A percentile compares a stretch with the other conserved stretches of the same genome.
These are phyloP conservation scores for Diaporthe longicolla DNA, from an alignment of 2,329 filamentous ascomycete species.

Conservation along the genomic window DNA sequence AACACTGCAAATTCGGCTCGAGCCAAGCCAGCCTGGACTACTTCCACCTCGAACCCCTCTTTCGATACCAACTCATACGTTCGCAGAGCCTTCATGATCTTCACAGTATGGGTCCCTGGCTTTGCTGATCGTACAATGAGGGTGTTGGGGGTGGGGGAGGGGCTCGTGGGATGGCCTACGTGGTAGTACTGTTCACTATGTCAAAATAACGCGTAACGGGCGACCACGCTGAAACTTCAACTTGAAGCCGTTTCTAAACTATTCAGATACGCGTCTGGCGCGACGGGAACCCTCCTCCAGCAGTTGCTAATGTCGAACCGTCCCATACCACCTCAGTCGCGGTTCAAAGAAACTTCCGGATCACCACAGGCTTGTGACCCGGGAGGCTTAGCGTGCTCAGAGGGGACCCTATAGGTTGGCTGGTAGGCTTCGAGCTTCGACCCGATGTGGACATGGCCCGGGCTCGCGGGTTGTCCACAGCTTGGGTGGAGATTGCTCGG, in stretches of 20 bases:
- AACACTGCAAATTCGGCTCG: too few species aligned
- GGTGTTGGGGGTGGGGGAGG: too few species aligned
- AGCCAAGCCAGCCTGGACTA: neutral
- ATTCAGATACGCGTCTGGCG: constrained; percentile 14
- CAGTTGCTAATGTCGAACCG: constrained; percentile 2
- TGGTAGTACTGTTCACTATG: neutral
- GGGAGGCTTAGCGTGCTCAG: constrained; percentile 16
- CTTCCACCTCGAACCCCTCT: neutral
- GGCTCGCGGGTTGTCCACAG: neutral
- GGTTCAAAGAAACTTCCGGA: constrained; percentile 22
- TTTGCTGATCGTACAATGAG: neutral
- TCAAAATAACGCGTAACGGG: neutral
- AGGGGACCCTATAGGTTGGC: constrained; percentile 9
- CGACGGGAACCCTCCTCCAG: neutral
- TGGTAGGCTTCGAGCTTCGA: constrained; percentile 11
- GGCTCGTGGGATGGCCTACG: neutral
- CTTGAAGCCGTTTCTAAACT: constrained; percentile 27
- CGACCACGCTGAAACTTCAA: constrained; percentile 14
- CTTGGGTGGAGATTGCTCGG: constrained; percentile 21
- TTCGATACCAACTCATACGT: neutral
- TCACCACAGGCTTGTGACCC: constrained; percentile 13
- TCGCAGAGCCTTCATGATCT: neutral
- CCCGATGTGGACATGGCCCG: constrained; percentile 22
- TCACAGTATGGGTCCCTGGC: neutral
- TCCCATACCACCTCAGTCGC: constrained; percentile 9